Conservation (phyloP, 257 asterid genomes). For the Penstemon davidsonii region DNA sequence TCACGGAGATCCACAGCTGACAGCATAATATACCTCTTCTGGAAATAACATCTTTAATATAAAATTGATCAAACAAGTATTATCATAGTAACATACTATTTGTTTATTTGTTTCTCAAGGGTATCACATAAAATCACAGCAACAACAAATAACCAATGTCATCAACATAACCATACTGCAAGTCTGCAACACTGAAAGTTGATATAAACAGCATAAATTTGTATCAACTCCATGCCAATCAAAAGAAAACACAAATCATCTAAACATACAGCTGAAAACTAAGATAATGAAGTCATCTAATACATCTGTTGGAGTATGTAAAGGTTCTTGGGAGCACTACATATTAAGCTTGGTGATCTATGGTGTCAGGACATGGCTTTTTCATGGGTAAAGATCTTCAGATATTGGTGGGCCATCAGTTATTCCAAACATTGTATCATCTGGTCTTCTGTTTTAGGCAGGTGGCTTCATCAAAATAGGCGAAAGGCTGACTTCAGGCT, state of each 20-base stretch:
- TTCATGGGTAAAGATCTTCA: conserved; percentile 69
- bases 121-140: not conserved
- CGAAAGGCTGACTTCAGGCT: conserved; percentile 89
- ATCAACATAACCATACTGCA: conserved; percentile 15
- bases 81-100: conserved; percentile 20
- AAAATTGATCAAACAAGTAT: conserved; percentile 30
- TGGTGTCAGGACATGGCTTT: conserved; percentile 65
- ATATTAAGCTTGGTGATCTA: conserved; percentile 56
- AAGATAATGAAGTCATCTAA: conserved; percentile 37
- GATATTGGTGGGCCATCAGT: conserved; percentile 73
- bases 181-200: conserved; percentile 20
- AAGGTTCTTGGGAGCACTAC: conserved; percentile 73
- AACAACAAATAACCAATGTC: conserved; percentile 17
- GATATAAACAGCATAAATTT: conserved; percentile 24
- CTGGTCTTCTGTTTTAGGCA: conserved; percentile 98
- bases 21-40: conserved; percentile 24
- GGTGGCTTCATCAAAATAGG: conserved; percentile 78
- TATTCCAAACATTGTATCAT: conserved; percentile 68
- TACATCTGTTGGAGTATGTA: conserved; percentile 48
- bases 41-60: conserved; percentile 27
- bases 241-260: conserved; percentile 28
- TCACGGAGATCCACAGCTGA: conserved; percentile 29
- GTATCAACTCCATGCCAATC: conserved; percentile 25
- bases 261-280: conserved; percentile 48
- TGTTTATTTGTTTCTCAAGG: conserved; percentile 12